phyloP scores from a whole-genome alignment of 1,139 yeast species.

The Waltiozyma sp. region DNA sequence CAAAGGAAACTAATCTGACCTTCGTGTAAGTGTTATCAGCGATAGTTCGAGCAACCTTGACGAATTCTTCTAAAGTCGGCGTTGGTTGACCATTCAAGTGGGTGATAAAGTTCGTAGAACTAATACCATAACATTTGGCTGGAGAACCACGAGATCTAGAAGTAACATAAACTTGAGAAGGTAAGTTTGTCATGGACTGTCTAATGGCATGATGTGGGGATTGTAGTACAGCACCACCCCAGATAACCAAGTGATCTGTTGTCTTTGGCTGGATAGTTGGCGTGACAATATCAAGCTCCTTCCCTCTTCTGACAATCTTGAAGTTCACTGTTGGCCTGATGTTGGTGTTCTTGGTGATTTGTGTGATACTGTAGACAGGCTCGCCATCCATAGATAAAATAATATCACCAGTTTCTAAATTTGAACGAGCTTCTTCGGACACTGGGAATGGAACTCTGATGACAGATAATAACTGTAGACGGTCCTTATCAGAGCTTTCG shows the following conservation, averaged over 20 bases:
- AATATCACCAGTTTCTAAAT: constrained; percentile 56
- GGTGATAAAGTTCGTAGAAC: constrained; percentile 74
- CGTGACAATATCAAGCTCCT: constrained; percentile 44
- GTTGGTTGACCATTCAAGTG: constrained; percentile 77
- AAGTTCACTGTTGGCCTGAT: constrained; percentile 34
- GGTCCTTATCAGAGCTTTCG: constrained; percentile 49
- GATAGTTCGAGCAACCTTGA: constrained; percentile 49
- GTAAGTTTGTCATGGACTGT: constrained; percentile 66
- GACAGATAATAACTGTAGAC: constrained; percentile 64
- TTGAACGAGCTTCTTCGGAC: constrained; percentile 21
- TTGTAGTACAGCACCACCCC: constrained; percentile 74
- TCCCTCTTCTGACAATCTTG: constrained; percentile 53
- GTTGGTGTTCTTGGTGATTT: constrained; percentile 28
- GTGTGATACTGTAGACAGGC: constrained; percentile 56
- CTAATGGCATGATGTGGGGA: constrained; percentile 61
- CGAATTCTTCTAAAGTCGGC: constrained; percentile 54
- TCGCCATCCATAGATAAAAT: constrained; percentile 58
- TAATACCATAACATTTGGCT: constrained; percentile 73
- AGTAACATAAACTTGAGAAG: constrained; percentile 76
- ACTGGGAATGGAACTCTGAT: constrained; percentile 52
- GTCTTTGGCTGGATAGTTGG: constrained; percentile 47
- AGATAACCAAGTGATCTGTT: constrained; percentile 58
- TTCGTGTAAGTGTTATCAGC: constrained; percentile 78
- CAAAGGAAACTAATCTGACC: constrained; percentile 72
- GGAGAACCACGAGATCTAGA: constrained; percentile 73